Evolutionary conservation across 176 grass and related monocot species (phyloP).

Genomic region (Oryza meridionalis): DNA sequence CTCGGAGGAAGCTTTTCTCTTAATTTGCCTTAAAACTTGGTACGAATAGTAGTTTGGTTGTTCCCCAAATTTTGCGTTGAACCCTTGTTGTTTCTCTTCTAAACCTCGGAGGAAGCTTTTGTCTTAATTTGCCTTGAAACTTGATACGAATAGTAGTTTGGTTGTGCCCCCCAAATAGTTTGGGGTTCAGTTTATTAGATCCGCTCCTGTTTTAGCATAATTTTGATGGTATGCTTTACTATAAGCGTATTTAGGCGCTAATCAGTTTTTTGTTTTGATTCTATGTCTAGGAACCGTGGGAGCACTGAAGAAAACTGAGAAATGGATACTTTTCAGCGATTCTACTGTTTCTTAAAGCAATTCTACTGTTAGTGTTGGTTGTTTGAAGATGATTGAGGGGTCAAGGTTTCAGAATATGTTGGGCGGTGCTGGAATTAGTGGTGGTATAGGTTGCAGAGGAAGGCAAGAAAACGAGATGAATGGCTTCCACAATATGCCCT

Average conservation of each 20-base stretch:
- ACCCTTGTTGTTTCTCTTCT: too few relatives aligned
- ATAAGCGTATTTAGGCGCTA: neutral
- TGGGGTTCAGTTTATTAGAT: too few relatives aligned
- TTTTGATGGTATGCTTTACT: neutral
- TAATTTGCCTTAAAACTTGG: too few relatives aligned
- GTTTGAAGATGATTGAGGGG: conserved; percentile 56
- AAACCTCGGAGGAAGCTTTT: too few relatives aligned
- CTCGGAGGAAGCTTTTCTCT: too few relatives aligned
- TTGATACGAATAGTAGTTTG: too few relatives aligned
- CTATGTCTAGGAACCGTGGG: conserved; percentile 13
- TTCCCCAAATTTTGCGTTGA: too few relatives aligned
- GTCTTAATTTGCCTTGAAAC: too few relatives aligned
- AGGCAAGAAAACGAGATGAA: conserved; percentile 41
- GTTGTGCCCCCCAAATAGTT: too few relatives aligned
- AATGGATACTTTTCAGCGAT: neutral
- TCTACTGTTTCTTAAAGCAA: neutral
- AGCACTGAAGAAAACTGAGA: neutral
- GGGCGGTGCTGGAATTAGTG: conserved; percentile 31
- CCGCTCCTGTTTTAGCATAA: too few relatives aligned
- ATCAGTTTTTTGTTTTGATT: conserved; percentile 11
- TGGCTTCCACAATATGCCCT: conserved; percentile 54
- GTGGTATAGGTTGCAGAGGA: conserved; percentile 26
- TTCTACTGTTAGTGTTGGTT: neutral
- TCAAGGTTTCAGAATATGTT: conserved; percentile 55
- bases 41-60: too few relatives aligned